Conservation (phyloP, 192 early-diverging fungal genomes). For the Dispira parvispora region DNA sequence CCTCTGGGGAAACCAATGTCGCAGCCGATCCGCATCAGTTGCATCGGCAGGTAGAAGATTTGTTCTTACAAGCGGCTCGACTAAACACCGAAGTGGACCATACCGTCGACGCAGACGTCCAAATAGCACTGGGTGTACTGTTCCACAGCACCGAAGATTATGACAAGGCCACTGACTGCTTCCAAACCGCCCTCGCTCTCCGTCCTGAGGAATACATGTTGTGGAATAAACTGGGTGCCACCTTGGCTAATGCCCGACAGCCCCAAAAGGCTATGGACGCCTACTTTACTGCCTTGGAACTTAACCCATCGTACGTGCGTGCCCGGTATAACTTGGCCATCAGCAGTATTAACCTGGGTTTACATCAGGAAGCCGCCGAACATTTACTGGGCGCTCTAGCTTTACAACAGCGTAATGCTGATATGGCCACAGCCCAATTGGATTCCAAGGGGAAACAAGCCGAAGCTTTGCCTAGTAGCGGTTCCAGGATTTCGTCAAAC, state of each 20-base stretch:
- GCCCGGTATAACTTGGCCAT: conserved; percentile 95
- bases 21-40: conserved; percentile 12
- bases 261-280: conserved; percentile 70
- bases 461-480: not conserved
- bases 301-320: conserved; percentile 89
- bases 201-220: conserved; percentile 83
- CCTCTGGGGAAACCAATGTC: conserved; percentile 19
- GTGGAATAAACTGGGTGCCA: conserved; percentile 97
- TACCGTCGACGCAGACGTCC: conserved; percentile 78
- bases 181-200: conserved; percentile 70
- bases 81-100: conserved; percentile 23
- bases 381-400: conserved; percentile 79
- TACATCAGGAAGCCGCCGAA: conserved; percentile 79
- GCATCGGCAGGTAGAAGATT: conserved; percentile 52
- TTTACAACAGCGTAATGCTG: conserved; percentile 48
- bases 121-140: conserved; percentile 84
- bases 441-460: conserved; percentile 18
- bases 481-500: conserved; percentile 36
- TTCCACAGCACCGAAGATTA: conserved; percentile 91
- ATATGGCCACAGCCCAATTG: conserved; percentile 21
- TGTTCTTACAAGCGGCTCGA: conserved; percentile 70
- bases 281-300: conserved; percentile 83
- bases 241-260: conserved; percentile 75
- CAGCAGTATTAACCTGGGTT: conserved; percentile 71
- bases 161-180: conserved; percentile 94